Evolutionary conservation across 345 rosid genomes (phyloP), one percentile per base, ranked within the genome.

Genomic region (Theobroma cacao): DNA sequence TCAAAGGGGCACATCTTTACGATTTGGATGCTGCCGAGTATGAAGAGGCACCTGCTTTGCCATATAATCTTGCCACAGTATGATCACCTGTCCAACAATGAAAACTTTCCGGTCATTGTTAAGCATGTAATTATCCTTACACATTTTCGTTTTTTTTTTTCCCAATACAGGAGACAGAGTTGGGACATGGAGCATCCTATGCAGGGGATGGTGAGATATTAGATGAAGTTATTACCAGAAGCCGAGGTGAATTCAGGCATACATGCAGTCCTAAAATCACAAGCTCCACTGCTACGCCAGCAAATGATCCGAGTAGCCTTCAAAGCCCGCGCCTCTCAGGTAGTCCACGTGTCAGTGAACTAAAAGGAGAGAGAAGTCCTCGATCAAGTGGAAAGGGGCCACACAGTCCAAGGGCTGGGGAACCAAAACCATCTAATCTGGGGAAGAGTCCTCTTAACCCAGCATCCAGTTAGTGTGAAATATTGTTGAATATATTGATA

Each of bases 1-100:
- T 94, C 90, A 92, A 94, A 86, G 90, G 89, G 45, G 89, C 88
- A 31, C 98, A 94, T 74, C 97, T 92, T 74, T 93, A 91, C 36
- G 98, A 96, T 83, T 82, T 96, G 83, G 99, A 94, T 75, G 99
- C 99, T 11, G 97, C 98, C 3, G 99, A 91, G 75, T 96, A 85
- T 72, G 98, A 96, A 85, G 98, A 96, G 86, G 93, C 97, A 62
- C 94, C 98, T 0, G 97, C 99, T 79, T 83, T 95, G 80, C 92
- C 98, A 66, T 94, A 89, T 88, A 88, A 85, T 82, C 81, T 91
- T 31, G 82, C 92, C 62, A 47, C 90, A 0, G 97, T 87, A 87
- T 30, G 89, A 77, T 71, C 24, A n/a, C 71, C 58, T 47, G 26
- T 47, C 72, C 72, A 30, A 50, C 45, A 28, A 31, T n/a, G 36